Percentiles rank a stretch among this genome's conserved stretches.
Evolutionary conservation across 345 rosid genomes (phyloP).

Genomic region (Pugionium dolabratum): DNA sequence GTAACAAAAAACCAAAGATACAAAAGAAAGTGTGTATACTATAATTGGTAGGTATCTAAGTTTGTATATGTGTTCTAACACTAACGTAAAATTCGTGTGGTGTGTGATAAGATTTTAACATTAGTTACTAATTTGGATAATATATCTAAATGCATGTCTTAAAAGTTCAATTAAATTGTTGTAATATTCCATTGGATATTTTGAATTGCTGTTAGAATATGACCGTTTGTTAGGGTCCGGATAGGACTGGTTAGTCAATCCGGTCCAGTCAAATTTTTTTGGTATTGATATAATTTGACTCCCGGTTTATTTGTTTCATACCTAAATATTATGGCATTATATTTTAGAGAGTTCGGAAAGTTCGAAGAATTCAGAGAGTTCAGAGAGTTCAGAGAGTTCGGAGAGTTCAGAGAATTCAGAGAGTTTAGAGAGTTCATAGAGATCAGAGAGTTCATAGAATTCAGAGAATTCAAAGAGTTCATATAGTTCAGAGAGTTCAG

Average conservation of each 20-base stretch:
- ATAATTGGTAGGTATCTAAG: background rate
- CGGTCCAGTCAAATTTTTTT: background rate
- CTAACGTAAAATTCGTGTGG: conserved; percentile 2
- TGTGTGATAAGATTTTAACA: conserved; percentile 1
- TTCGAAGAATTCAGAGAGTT: too few species aligned
- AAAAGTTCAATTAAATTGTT: background rate
- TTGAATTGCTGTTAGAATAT: background rate
- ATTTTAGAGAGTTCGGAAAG: too few species aligned
- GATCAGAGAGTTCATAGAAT: too few species aligned
- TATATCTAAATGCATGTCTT: background rate
- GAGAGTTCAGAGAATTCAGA: too few species aligned
- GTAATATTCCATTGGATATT: background rate
- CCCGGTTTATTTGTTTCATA: too few species aligned
- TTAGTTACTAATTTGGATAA: conserved; percentile 6
- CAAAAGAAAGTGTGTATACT: conserved; percentile 1
- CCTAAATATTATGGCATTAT: too few species aligned
- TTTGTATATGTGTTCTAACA: background rate
- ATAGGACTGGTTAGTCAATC: too few species aligned
- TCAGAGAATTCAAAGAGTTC: too few species aligned
- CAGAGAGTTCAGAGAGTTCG: too few species aligned
- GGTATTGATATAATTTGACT: background rate
- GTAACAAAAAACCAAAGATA: background rate
- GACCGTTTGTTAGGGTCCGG: too few species aligned
- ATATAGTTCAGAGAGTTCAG: too few species aligned
- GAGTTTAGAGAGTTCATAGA: too few species aligned